Evolutionary conservation across 129 eudicot species (phyloP).

Genomic region (Oenanthe sinensis): DNA sequence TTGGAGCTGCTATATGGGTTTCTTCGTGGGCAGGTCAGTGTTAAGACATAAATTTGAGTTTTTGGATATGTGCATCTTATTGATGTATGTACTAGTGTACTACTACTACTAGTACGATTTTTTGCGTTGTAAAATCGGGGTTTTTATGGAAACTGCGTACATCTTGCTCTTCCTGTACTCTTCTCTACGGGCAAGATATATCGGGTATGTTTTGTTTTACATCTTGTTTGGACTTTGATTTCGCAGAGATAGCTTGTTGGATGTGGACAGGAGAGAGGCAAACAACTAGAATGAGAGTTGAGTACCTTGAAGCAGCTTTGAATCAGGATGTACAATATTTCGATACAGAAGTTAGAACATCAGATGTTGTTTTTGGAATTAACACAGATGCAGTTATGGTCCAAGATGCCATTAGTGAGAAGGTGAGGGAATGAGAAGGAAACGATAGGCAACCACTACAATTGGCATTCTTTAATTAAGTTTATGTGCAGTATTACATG

Average conservation of each 20-base stretch:
- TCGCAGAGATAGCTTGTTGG: constrained; percentile 97
- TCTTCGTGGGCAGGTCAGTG: constrained; percentile 98
- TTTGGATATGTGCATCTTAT: background rate
- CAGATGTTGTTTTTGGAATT: constrained; percentile 87
- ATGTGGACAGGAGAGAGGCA: constrained; percentile 99
- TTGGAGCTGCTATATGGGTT: constrained; percentile 98
- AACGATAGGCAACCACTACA: background rate
- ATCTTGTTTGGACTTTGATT: background rate
- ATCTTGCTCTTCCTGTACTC: background rate
- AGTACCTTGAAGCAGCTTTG: constrained; percentile 82
- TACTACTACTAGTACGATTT: background rate
- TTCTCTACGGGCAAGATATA: background rate
- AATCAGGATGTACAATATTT: constrained; percentile 90
- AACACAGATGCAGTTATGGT: constrained; percentile 96
- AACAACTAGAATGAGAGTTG: constrained; percentile 90
- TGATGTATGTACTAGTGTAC: background rate
- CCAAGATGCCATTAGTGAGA: constrained; percentile 99
- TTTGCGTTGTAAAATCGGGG: background rate
- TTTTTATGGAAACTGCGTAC: background rate
- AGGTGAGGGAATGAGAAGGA: constrained; percentile 36
- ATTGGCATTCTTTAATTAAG: too few species aligned
- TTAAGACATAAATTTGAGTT: background rate
- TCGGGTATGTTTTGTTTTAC: background rate
- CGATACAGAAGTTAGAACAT: constrained; percentile 89
- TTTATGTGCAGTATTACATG: constrained; percentile 9